A percentile compares a stretch with the other conserved stretches of the same genome.
These are phyloP conservation scores for Beverwykella pulmonaria DNA, from an alignment of 495 filamentous ascomycete genomes.

Conservation along the genomic window DNA sequence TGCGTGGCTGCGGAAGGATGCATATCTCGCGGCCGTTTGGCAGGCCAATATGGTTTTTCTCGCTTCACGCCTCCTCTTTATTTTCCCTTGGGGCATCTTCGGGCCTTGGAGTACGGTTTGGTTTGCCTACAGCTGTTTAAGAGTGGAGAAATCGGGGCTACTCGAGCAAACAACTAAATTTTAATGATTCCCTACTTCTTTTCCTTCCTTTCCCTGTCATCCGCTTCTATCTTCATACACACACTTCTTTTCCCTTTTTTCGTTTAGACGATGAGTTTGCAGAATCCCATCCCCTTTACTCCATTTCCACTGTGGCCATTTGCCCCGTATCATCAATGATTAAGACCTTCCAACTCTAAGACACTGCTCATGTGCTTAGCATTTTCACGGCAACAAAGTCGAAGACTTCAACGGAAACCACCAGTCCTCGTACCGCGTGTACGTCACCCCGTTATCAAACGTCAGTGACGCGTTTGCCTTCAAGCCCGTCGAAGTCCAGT, in stretches of 20 bases:
- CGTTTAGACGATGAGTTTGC: neutral
- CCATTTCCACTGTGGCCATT: neutral
- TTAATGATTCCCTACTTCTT: conserved; percentile 21
- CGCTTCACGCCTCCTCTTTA: conserved; percentile 1
- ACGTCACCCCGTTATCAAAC: neutral
- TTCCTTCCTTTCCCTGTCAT: neutral
- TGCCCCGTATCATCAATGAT: neutral
- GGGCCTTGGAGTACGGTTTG: conserved; percentile 30
- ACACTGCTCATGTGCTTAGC: too few species aligned
- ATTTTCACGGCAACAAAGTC: too few species aligned
- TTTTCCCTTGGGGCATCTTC: conserved; percentile 15
- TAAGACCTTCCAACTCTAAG: too few species aligned
- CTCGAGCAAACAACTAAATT: conserved; percentile 24
- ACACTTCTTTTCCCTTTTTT: neutral
- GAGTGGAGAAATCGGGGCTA: conserved; percentile 26
- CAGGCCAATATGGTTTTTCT: conserved; percentile 9
- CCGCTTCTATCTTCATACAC: neutral
- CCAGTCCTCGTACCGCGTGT: neutral
- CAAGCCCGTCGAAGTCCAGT: neutral
- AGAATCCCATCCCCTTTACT: neutral
- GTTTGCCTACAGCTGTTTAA: neutral
- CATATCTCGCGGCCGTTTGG: neutral
- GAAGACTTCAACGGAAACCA: neutral
- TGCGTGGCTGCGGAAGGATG: neutral
- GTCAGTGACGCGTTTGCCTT: conserved; percentile 9